Evolutionary conservation across 805 yeast species (phyloP).

Genomic region (Nakazawaea anatomiae): DNA sequence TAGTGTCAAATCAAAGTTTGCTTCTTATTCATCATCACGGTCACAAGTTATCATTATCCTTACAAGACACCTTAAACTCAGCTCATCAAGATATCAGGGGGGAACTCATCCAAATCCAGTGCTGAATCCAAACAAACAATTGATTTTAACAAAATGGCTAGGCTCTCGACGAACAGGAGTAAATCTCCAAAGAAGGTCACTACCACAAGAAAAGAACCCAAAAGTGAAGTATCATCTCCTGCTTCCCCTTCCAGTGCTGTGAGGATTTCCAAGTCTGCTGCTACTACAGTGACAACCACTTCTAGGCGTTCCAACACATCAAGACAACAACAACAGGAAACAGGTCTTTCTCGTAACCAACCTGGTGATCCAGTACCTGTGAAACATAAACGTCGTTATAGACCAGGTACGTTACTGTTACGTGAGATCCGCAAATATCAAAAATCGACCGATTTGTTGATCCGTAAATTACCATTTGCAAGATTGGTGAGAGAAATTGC

Average conservation of each 20-base stretch:
- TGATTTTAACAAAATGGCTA: not conserved
- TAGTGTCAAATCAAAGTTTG: no score
- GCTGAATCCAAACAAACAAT: no score
- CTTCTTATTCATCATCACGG: no score
- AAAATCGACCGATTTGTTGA: slow-evolving; percentile 57
- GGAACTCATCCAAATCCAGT: no score
- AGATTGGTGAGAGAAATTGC: slow-evolving; percentile 72
- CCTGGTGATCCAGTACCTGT: slow-evolving; percentile 48
- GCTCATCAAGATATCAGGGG: no score
- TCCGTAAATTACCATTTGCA: slow-evolving; percentile 74
- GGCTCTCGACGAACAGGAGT: not conserved
- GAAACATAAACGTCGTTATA: slow-evolving; percentile 33
- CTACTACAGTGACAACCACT: no score
- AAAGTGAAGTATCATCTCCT: no score
- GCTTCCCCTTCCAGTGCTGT: no score
- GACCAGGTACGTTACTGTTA: slow-evolving; percentile 62
- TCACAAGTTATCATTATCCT: no score
- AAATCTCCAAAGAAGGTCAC: not conserved
- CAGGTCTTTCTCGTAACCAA: slow-evolving; percentile 39
- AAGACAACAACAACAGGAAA: not conserved
- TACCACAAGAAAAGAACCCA: not conserved
- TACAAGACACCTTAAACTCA: no score
- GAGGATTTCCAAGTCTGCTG: no score
- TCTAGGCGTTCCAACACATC: no score
- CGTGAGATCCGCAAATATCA: slow-evolving; percentile 67